phyloP scores from a whole-genome alignment of 371 early-diverging fungal genomes.

The Mucor circinelloides region DNA sequence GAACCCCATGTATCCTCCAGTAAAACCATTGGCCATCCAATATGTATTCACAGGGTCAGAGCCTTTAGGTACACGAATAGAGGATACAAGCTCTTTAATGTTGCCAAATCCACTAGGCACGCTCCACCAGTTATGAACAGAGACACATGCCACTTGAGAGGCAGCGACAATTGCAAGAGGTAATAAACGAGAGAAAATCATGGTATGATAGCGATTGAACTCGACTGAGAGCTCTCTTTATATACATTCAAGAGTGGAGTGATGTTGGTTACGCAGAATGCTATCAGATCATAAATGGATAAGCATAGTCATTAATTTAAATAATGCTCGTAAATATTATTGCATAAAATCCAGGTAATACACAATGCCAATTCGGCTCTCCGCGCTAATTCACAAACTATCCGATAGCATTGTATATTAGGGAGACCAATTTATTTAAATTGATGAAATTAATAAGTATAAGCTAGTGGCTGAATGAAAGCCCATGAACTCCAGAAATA shows the following conservation, averaged over 20 bases:
- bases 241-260: background rate
- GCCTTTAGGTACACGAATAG: constrained; percentile 18
- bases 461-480: too few species aligned
- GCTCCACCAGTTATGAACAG: constrained; percentile 15
- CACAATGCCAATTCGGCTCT: too few species aligned
- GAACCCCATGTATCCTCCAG: constrained; percentile 23
- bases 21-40: constrained; percentile 22
- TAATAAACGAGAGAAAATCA: background rate
- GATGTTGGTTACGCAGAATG: background rate
- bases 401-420: too few species aligned
- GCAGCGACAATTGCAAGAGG: background rate
- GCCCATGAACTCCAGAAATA: too few species aligned
- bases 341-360: too few species aligned
- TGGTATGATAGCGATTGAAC: background rate
- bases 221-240: background rate
- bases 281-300: background rate
- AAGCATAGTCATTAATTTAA: too few species aligned
- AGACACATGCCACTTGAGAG: constrained; percentile 2
- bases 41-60: constrained; percentile 22
- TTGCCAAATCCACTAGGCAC: constrained; percentile 4
- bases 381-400: too few species aligned
- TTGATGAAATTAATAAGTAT: too few species aligned
- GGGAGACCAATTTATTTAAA: too few species aligned
- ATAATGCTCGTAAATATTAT: too few species aligned
- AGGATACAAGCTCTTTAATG: constrained; percentile 16